Base-by-base conservation (phyloP, 2,329 filamentous ascomycete genomes). In the Penicillium sp. region DNA sequence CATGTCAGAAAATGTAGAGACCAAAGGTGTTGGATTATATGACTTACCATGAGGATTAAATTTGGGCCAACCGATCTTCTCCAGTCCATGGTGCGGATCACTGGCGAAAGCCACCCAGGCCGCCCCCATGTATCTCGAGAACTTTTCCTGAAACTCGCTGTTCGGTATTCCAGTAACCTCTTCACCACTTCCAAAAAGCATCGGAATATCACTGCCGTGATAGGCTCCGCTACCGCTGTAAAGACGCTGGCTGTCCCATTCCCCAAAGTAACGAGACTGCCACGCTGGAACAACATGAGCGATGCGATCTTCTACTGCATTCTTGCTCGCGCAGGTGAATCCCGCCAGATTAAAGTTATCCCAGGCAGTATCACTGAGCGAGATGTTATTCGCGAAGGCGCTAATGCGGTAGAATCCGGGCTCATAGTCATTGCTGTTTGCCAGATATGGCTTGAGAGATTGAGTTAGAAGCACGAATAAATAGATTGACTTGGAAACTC, bases 241-340 rank as follows among this genome's bases (percentile, higher is more conserved):
- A 21, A 82, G 66, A 0, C 77, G 69, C 1, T 77, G 76, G 52
- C 81, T 82, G 26, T 75, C 58, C 77, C 78, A 83, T 59, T 82
- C 78, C 18, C 73, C 79, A 46, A 78, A 71, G 61, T 80, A 83
- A 26, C 79, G 76, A 43, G 76, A 80, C 3, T 71, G 71, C 75
- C 77, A 83, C 8, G 74, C 64, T 0, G 77, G 68, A 2, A 79
- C 69, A 5, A 64, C 68, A 19, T 74, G 60, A 0, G 51, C 42
- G 0, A 61, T 62, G 7, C 77, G 75, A 1, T 71, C 71, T 2
- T 60, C 53, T 3, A 73, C 76, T 21, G 78, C 74, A 51, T 71
- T 67, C 1, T 71, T 66, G 10, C 75, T 74, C 2, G 79, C 77
- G 31, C 80, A 82, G 3, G 76, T 77, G 42, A 80, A 81, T 0